Evolutionary conservation across 2,329 filamentous ascomycete genomes (phyloP).

Genomic region (Drechslera avenae): DNA sequence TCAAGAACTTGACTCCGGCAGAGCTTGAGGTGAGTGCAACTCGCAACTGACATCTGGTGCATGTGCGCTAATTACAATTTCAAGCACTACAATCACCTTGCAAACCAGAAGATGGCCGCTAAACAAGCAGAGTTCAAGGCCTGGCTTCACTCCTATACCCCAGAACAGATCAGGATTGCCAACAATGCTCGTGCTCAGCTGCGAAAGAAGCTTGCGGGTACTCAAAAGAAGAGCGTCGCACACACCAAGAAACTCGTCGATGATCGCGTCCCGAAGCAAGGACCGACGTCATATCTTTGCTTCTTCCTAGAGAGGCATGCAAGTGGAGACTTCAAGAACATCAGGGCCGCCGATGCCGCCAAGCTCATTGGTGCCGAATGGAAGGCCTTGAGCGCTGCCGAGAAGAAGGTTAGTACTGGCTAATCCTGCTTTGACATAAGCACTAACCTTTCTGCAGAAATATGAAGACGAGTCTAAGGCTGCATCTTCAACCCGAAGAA

Average conservation of each 20-base stretch:
- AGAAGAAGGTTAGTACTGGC: slow-evolving; percentile 53
- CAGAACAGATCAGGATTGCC: slow-evolving; percentile 62
- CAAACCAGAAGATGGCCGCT: slow-evolving; percentile 53
- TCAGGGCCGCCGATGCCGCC: slow-evolving; percentile 48
- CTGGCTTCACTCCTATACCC: slow-evolving; percentile 62
- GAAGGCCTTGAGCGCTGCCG: slow-evolving; percentile 52
- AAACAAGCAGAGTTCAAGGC: slow-evolving; percentile 54
- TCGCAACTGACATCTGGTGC: neutral
- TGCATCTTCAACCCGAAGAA: neutral
- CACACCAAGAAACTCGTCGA: slow-evolving; percentile 54
- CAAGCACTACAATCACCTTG: slow-evolving; percentile 61
- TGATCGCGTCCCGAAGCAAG: slow-evolving; percentile 57
- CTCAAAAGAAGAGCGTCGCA: slow-evolving; percentile 7
- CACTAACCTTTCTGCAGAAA: slow-evolving; percentile 37
- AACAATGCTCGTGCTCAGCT: slow-evolving; percentile 61
- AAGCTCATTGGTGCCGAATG: slow-evolving; percentile 55
- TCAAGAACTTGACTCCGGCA: slow-evolving; percentile 38
- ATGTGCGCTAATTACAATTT: slow-evolving; percentile 6
- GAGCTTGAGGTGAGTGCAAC: slow-evolving; percentile 42
- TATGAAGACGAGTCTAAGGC: slow-evolving; percentile 36
- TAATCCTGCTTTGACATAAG: neutral
- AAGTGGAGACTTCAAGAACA: slow-evolving; percentile 58
- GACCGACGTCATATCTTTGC: slow-evolving; percentile 45
- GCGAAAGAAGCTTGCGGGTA: slow-evolving; percentile 23
- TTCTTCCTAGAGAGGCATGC: slow-evolving; percentile 55